Base-by-base conservation (phyloP, 768 basidiomycete species). In the Russula sp. region DNA sequence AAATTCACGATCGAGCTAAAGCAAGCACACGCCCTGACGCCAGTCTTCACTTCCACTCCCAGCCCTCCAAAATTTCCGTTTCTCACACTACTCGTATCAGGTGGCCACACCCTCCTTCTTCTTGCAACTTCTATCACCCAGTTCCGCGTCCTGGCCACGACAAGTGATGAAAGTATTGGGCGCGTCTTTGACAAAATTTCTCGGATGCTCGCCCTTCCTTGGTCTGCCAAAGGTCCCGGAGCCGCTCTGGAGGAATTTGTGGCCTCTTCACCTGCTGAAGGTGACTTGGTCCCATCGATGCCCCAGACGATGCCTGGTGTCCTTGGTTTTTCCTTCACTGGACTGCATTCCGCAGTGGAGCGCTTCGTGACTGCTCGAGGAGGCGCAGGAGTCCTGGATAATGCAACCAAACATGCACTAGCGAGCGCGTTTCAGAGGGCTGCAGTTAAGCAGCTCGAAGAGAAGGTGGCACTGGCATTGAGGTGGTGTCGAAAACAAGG, bases 41-140 rank as follows among this genome's bases (percentile, higher is more conserved):
- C 62, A 6, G 42, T 66, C 20, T 62, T 62, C 10, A 68, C 62
- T 14, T 63, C 73, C 3, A 73, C 75, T 22, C 48, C 68, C 0
- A 62, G 69, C 57, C 77, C 70, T 74, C 93, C 72, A 57, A 69
- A 56, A 27, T 98, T 89, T 72, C 96, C 96, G 0, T 98, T 95
- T 77, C 80, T 98, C 40, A 87, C 89, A 0, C 78, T 98, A 13
- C 80, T 98, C 18, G 79, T 96, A 53, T 95, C 94, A 0, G 96
- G 96, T n/a, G 95, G 95, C 2, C 96, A 98, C 72, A 94, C 95
- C 0, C 78, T 98, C 44, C 80, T 98, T 42, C 79, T 97, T 1
- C 84, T 96, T 11, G 91, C 87, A 1, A 77, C 72, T 0, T 85
- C 86, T 2, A 72, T 73, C 32, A 77, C 75, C 6, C 74, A 77